Base-by-base conservation (phyloP, 768 basidiomycete genomes). In the Suillus clintonianus region DNA sequence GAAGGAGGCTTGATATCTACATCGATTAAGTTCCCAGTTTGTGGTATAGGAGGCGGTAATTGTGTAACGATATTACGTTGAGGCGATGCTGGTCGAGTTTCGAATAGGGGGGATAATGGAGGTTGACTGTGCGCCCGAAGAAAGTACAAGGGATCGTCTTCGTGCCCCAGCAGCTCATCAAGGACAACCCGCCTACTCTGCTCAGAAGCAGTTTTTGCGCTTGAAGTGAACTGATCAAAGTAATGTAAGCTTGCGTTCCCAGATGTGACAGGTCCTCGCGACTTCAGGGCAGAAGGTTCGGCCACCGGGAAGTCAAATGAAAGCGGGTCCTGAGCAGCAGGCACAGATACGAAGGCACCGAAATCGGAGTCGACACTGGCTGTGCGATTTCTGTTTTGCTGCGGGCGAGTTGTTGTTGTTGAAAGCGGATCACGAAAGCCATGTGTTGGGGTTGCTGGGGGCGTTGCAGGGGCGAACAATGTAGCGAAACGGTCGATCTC, bases 81-180 rank as follows among this genome's bases (percentile, higher is more conserved):
- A 36, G 64, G 62, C 36, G 64, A 45, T 13, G 69, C 60, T 37
- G 80, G 75, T 7, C 75, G 66, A 5, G 68, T 73, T 17, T 77
- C 73, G 59, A 61, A 78, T 66, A 34, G 77, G 64, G n/a, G 76
- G 61, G 54, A 76, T 68, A 15, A 64, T 24, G 64, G 69, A 60
- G n/a, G 62, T 64, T 58, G 47, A 51, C 47, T 48, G 37, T 65
- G 63, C 65, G 65, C n/a, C 61, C 70, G 51, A 62, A 86, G 62
- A 79, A 86, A 89, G 70, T 87, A 89, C 67, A 91, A 72, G 1
- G 89, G 89, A 71, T 92, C 89, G 58, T 90, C 87, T 73, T 91
- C 84, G 64, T 89, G 85, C 63, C 81, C 68, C 42, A 91, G 71
- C 41, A 92, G 72, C 70, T 92, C 90, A 51, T 89, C 84, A 56